Evolutionary conservation across 176 grass and related monocot species (phyloP).

Genomic region (Oryza brachyantha): DNA sequence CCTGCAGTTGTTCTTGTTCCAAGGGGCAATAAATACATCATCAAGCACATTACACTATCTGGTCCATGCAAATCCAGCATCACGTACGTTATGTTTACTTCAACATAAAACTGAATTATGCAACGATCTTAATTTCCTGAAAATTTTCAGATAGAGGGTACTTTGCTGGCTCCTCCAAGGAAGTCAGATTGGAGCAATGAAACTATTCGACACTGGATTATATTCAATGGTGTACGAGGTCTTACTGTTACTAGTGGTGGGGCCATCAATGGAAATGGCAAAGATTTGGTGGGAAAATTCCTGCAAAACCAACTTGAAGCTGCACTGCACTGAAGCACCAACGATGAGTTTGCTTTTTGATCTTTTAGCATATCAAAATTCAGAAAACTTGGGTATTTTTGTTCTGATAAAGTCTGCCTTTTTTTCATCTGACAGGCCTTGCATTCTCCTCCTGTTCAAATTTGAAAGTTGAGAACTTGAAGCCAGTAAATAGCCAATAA

Average conservation of each 20-base stretch:
- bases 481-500: constrained; percentile 39
- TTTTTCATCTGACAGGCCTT: constrained; percentile 24
- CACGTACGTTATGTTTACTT: not conserved
- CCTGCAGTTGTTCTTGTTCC: constrained; percentile 38
- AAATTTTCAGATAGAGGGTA: constrained; percentile 49
- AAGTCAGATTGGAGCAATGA: constrained; percentile 37
- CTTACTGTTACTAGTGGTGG: constrained; percentile 57
- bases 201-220: constrained; percentile 45
- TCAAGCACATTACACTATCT: constrained; percentile 42
- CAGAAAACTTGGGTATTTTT: not conserved
- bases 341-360: constrained; percentile 25
- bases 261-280: constrained; percentile 62
- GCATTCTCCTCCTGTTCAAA: constrained; percentile 52
- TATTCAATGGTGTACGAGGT: constrained; percentile 33
- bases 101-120: not conserved
- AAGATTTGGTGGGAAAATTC: constrained; percentile 71
- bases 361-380: not conserved
- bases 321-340: constrained; percentile 51
- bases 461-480: constrained; percentile 36
- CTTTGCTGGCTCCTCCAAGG: constrained; percentile 49
- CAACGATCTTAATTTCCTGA: not conserved
- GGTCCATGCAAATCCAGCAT: constrained; percentile 61
- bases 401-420: not conserved
- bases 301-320: constrained; percentile 32
- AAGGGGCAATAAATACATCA: constrained; percentile 37